Evolutionary conservation across 2,329 filamentous ascomycete genomes (phyloP).

Genomic region (Helotiales sp.): DNA sequence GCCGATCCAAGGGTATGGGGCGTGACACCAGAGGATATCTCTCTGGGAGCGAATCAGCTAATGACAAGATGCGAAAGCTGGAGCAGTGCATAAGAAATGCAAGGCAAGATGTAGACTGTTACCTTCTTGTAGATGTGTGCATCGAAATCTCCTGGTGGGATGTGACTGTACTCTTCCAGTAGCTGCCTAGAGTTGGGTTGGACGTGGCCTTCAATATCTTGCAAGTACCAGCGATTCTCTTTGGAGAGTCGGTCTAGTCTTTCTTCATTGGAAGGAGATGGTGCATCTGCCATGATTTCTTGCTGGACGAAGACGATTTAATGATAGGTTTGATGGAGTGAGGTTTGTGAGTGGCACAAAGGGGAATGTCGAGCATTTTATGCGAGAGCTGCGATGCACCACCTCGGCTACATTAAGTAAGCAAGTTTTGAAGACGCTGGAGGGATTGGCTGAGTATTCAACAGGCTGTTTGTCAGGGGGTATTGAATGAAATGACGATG

Average conservation of each 20-base stretch:
- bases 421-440: too few species aligned
- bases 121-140: slow-evolving; percentile 23
- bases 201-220: slow-evolving; percentile 6
- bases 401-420: not conserved
- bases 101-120: not conserved
- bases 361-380: not conserved
- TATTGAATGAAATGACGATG: too few species aligned
- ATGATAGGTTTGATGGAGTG: not conserved
- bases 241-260: slow-evolving; percentile 9
- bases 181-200: slow-evolving; percentile 15
- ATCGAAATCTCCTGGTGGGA: slow-evolving; percentile 16
- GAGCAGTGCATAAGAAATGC: not conserved
- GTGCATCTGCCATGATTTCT: not conserved
- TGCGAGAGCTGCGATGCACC: not conserved
- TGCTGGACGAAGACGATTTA: not conserved
- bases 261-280: not conserved
- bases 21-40: slow-evolving; percentile 24
- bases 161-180: slow-evolving; percentile 23
- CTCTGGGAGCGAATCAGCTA: slow-evolving; percentile 11
- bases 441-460: not conserved
- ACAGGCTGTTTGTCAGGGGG: too few species aligned
- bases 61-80: not conserved
- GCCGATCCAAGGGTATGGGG: slow-evolving; percentile 28
- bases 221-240: slow-evolving; percentile 18
- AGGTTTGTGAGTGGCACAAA: not conserved